Percentiles rank a stretch among this genome's conserved stretches.
These are phyloP conservation scores for Solanum etuberosum DNA, from an alignment of 257 asterid species.

Conservation along the genomic window DNA sequence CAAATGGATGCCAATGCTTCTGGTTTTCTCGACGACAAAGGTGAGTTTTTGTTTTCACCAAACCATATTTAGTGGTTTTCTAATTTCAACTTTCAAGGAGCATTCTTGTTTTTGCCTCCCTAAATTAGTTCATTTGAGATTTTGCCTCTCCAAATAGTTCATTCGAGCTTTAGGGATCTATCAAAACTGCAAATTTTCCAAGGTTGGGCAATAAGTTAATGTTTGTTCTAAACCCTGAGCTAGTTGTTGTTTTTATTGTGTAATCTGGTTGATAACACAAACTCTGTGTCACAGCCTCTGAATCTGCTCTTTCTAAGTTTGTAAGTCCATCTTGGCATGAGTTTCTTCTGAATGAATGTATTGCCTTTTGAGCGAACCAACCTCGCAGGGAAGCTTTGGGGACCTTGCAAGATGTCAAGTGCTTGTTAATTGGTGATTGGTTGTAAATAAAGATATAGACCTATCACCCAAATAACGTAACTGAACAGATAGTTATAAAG, in stretches of 20 bases:
- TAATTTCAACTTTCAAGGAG: not conserved
- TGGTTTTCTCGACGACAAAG: constrained; percentile 22
- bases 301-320: not conserved
- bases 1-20: constrained; percentile 29
- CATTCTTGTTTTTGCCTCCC: not conserved
- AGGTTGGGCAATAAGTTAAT: not conserved
- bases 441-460: not conserved
- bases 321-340: not conserved
- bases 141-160: not conserved
- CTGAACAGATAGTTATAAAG: not conserved
- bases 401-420: not conserved
- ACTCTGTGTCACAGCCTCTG: not conserved
- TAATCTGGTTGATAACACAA: not conserved
- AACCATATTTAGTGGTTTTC: not conserved
- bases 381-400: not conserved
- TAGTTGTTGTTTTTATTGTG: not conserved
- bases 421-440: not conserved
- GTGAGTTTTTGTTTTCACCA: not conserved
- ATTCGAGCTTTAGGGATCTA: not conserved
- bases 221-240: not conserved
- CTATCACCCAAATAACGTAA: not conserved
- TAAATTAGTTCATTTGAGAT: not conserved
- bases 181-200: not conserved
- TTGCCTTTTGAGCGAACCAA: not conserved
- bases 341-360: not conserved